A percentile compares a stretch with the other conserved stretches of the same genome.
Conservation (phyloP, 257 asterid species). For the Plectranthus barbatus region DNA sequence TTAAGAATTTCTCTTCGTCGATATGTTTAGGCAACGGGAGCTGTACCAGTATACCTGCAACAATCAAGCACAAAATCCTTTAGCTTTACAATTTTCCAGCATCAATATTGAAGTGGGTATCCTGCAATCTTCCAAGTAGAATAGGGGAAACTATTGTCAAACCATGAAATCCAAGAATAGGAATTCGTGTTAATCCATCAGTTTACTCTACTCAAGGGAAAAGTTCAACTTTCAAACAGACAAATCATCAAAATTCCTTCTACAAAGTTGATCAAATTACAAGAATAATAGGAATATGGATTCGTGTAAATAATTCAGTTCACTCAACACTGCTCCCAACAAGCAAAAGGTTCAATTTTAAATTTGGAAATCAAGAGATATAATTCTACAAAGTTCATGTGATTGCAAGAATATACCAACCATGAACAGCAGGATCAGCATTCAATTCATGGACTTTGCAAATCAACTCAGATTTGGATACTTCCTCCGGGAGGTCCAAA, state of each 20-base stretch:
- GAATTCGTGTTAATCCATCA: not conserved
- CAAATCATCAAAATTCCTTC: not conserved
- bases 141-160: no score
- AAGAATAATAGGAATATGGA: no score
- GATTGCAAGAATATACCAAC: slow-evolving; percentile 31
- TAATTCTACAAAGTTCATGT: not conserved
- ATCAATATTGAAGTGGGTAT: not conserved
- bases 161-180: not conserved
- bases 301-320: not conserved
- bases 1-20: slow-evolving; percentile 69
- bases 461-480: slow-evolving; percentile 65
- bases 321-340: not conserved
- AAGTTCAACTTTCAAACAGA: not conserved
- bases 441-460: slow-evolving; percentile 73
- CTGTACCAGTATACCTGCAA: slow-evolving; percentile 82
- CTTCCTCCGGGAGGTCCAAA: slow-evolving; percentile 78
- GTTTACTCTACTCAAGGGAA: not conserved
- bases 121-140: no score
- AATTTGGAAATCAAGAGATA: not conserved
- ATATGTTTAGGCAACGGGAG: slow-evolving; percentile 94
- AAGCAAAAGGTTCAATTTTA: slow-evolving; percentile 2
- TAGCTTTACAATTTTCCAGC: not conserved
- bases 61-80: slow-evolving; percentile 8
- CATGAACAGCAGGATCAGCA: slow-evolving; percentile 83
- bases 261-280: no score